Evolutionary conservation across 345 rosid genomes (phyloP), one percentile per base, ranked within the genome.

Genomic region (Eucalyptus sideroxylon): DNA sequence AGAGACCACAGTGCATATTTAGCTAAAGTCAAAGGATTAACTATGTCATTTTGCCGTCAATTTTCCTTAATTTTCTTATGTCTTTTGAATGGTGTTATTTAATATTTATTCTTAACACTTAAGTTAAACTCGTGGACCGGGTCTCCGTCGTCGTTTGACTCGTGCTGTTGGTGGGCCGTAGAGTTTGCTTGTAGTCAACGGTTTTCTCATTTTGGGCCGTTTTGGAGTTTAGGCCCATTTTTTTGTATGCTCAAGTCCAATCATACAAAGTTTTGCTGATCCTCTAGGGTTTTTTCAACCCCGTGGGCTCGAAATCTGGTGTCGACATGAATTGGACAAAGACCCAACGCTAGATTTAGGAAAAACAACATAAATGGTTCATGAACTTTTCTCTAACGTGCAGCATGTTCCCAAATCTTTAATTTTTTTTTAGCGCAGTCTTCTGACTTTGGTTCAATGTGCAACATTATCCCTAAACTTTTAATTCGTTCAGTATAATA

Each of bases 401-500:
- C 26, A 53, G 4, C 59, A 21, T 53, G 11, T 53, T 53, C 5
- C 59, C 11, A 0, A 53, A 53, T 53, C 11, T 21, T 53, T 53
- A 21, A 8, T 19, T 8, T 53, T 53, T 19, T 53, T 53, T 21
- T 53, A 53, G 59, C 0, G 5, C 0, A 4, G 2, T 53, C 26
- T 10, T 2, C 0, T 8, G 11, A 53, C 26, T 21, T 53, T 53
- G 11, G 24, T 53, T 53, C 5, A 53, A 53, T 10, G 2, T 14
- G 10, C 19, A 65, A 15, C 4, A 4, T 4, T 4, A 7, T 65
- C 1, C 3, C 9, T 9, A 0, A 65, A 4, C 5, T n/a, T n/a
- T 30, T 65, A 30, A 30, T 65, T 65, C 5, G 0, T 65, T n/a
- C 2, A 15, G 4, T 53, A 2, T 8, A 19, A 8, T 53, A 53